Evolutionary conservation across 768 basidiomycete species (phyloP).

Genomic region (Sporobolomyces roseus): DNA sequence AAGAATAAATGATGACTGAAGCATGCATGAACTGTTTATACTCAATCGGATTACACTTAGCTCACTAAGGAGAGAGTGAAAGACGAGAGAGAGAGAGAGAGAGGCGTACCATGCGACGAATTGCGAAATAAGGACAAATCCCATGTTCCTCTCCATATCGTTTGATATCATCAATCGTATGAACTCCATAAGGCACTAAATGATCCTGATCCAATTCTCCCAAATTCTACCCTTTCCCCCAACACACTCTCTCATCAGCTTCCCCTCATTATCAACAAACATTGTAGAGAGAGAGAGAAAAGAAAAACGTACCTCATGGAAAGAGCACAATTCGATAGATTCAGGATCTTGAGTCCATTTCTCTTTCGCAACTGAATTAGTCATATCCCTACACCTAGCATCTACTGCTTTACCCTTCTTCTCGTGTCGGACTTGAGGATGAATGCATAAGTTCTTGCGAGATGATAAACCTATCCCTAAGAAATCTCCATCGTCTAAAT

Average conservation of each 20-base stretch:
- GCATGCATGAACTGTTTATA: constrained; percentile 84
- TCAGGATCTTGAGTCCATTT: constrained; percentile 81
- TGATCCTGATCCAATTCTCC: constrained; percentile 75
- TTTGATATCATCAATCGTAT: constrained; percentile 88
- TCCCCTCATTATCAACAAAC: too few species aligned
- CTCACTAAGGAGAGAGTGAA: background rate
- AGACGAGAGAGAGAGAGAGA: background rate
- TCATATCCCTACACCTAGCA: constrained; percentile 91
- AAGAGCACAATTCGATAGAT: constrained; percentile 84
- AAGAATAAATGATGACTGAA: constrained; percentile 96
- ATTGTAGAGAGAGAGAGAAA: background rate
- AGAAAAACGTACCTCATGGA: constrained; percentile 74
- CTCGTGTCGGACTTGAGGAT: constrained; percentile 87
- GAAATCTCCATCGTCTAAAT: constrained; percentile 70
- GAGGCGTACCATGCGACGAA: constrained; percentile 82
- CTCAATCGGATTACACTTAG: background rate
- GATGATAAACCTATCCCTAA: constrained; percentile 89
- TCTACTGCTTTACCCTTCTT: constrained; percentile 98
- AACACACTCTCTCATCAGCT: background rate
- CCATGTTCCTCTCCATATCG: constrained; percentile 79
- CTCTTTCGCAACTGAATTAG: constrained; percentile 74
- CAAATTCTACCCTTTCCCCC: constrained; percentile 60
- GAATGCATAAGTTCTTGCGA: constrained; percentile 91
- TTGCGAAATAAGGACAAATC: constrained; percentile 91
- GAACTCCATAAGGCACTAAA: constrained; percentile 78